Conservation (phyloP, 2,329 filamentous ascomycete species). For the Aspergillus pseudoviridinutans region DNA sequence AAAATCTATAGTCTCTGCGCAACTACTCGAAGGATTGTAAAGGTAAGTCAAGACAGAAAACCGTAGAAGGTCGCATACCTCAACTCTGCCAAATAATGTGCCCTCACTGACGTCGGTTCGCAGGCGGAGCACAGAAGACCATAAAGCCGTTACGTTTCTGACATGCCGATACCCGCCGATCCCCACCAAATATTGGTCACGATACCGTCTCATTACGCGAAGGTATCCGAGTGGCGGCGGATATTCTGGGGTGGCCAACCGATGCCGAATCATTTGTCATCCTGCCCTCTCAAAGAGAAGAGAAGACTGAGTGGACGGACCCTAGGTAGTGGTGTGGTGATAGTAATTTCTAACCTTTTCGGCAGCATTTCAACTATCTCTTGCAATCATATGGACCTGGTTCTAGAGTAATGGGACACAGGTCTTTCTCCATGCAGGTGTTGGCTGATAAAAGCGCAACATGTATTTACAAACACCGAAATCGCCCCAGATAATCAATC, state of each 20-base stretch:
- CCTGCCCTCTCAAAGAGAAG: too few relatives aligned
- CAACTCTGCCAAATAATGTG: conserved; percentile 7
- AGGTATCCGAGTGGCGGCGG: conserved; percentile 18
- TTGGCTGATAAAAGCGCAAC: neutral
- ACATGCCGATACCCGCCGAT: conserved; percentile 32
- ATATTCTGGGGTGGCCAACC: conserved; percentile 1
- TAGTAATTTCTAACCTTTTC: too few relatives aligned
- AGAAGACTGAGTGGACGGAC: neutral
- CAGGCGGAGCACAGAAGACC: conserved; percentile 10
- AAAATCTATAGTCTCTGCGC: neutral
- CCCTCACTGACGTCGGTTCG: conserved; percentile 18
- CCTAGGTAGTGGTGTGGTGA: too few relatives aligned
- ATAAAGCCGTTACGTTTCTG: conserved; percentile 18
- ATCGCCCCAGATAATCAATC: neutral
- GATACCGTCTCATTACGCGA: conserved; percentile 19
- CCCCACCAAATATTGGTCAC: conserved; percentile 6
- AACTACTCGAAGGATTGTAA: neutral
- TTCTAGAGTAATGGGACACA: neutral
- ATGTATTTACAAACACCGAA: neutral
- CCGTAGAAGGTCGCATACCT: neutral
- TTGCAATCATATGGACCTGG: neutral
- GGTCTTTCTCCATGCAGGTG: neutral
- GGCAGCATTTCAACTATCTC: too few relatives aligned
- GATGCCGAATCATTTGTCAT: conserved; percentile 6
- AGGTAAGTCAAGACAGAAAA: neutral